phyloP scores from a whole-genome alignment of 495 filamentous ascomycete genomes.

The Rostrohypoxylon terebratum region DNA sequence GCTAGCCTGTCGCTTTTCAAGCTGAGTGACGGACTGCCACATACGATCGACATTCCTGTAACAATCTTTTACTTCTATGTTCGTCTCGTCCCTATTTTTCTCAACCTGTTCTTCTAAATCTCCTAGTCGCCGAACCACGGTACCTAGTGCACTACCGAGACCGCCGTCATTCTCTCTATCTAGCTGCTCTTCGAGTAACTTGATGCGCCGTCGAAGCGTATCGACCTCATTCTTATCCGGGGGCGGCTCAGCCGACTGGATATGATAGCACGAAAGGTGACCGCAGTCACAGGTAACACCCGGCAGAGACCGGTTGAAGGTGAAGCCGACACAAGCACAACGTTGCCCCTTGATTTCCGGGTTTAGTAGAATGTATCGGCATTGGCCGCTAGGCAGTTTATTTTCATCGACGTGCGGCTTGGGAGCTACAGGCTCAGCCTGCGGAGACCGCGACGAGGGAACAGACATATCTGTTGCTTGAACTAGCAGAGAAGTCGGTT shows the following conservation, averaged over 20 bases:
- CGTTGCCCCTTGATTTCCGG: slow-evolving; percentile 66
- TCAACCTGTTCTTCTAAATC: slow-evolving; percentile 65
- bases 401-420: slow-evolving; percentile 51
- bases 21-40: slow-evolving; percentile 62
- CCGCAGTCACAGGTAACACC: slow-evolving; percentile 66
- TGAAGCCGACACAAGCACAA: slow-evolving; percentile 67
- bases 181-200: slow-evolving; percentile 61
- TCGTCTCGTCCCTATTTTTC: slow-evolving; percentile 60
- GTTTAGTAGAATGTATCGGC: slow-evolving; percentile 65
- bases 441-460: slow-evolving; percentile 42
- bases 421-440: slow-evolving; percentile 32
- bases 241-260: slow-evolving; percentile 54
- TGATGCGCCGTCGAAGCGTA: slow-evolving; percentile 58
- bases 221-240: slow-evolving; percentile 61
- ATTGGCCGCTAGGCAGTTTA: slow-evolving; percentile 64
- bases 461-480: slow-evolving; percentile 40
- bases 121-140: slow-evolving; percentile 57
- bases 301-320: slow-evolving; percentile 62
- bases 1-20: slow-evolving; percentile 55
- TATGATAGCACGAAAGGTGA: slow-evolving; percentile 67
- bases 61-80: slow-evolving; percentile 61
- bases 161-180: slow-evolving; percentile 57
- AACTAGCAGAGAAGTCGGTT: slow-evolving; percentile 45
- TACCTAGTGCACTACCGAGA: slow-evolving; percentile 47
- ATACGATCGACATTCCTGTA: slow-evolving; percentile 64